Evolutionary conservation across 2,329 filamentous ascomycete genomes (phyloP), one percentile per base, ranked within the genome.

Genomic region (Aspergillus sp.): DNA sequence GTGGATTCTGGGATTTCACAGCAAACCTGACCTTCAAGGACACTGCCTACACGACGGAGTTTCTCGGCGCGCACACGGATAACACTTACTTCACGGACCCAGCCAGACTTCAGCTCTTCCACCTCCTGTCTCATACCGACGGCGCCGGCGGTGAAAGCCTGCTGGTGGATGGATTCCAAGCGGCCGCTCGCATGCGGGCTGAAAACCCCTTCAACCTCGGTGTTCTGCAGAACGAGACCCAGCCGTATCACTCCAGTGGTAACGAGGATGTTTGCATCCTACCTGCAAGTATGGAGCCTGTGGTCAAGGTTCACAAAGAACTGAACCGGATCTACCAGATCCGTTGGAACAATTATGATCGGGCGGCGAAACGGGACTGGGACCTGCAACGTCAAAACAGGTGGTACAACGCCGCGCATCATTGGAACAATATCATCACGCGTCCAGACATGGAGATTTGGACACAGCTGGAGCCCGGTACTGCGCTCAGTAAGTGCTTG

Each of bases 21-120:
- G 88, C 92, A 4, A 89, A 96, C 70, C 81, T 96, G 20, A 87
- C 90, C 24, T 87, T 87, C 65, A 92, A 92, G 59, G 91, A 96
- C 65, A 95, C 89, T 1, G 91, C 91, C 3, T 99, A 97, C 74
- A 96, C 93, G 1, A 90, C 88, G 62, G 79, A 94, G 47, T 85
- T 86, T 1, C 82, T 99, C 2, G 83, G 85, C 17, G 87, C 89
- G 1, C 94, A 99, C 71, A 97, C 93, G 1, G 94, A 99, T 73
- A 97, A 84, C 6, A 96, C 93, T 1, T 97, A 99, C 72, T 97
- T 97, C 74, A 91, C 85, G 19, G 93, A 97, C 57, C 93, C 94
- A 0, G 86, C 89, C 2, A 90, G 93, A 9, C 80, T 99, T 32
- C 94, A 99, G 70, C 85, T 94, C 22, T 95, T 99, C 71, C 94